Conservation (phyloP, 2,329 filamentous ascomycete species). For the Sarocladiaceae sp. region DNA sequence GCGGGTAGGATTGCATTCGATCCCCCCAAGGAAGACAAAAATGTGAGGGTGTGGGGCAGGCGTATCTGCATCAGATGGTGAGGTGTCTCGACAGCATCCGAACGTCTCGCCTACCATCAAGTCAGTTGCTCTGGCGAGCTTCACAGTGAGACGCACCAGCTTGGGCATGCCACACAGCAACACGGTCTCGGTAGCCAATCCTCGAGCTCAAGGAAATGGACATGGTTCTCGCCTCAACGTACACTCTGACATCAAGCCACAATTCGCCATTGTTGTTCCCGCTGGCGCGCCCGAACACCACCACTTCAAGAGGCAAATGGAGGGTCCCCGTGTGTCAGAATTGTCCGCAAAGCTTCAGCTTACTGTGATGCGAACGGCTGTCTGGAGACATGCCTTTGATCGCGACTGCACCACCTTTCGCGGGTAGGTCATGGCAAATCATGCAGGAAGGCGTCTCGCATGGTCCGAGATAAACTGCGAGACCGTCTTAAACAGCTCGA, state of each 20-base stretch:
- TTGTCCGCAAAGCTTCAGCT: conserved; percentile 4
- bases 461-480: too few relatives aligned
- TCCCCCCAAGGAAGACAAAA: not conserved
- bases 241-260: conserved; percentile 4
- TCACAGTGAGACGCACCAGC: too few relatives aligned
- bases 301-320: not conserved
- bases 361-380: not conserved
- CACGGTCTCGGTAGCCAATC: too few relatives aligned
- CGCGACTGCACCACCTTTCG: not conserved
- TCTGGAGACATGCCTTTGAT: not conserved
- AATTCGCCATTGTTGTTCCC: conserved; percentile 4
- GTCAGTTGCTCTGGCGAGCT: too few relatives aligned
- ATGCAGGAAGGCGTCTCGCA: too few relatives aligned
- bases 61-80: conserved; percentile 6
- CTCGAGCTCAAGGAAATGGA: too few relatives aligned
- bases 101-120: not conserved
- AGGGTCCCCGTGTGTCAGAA: not conserved
- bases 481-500: too few relatives aligned
- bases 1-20: conserved; percentile 5
- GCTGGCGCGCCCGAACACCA: not conserved
- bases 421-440: conserved; percentile 2
- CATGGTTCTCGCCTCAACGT: not conserved
- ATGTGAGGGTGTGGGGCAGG: conserved; percentile 7
- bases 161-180: too few relatives aligned
- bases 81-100: conserved; percentile 1